phyloP scores from a whole-genome alignment of 2,329 filamentous ascomycete species.

The Neurospora sp. region DNA sequence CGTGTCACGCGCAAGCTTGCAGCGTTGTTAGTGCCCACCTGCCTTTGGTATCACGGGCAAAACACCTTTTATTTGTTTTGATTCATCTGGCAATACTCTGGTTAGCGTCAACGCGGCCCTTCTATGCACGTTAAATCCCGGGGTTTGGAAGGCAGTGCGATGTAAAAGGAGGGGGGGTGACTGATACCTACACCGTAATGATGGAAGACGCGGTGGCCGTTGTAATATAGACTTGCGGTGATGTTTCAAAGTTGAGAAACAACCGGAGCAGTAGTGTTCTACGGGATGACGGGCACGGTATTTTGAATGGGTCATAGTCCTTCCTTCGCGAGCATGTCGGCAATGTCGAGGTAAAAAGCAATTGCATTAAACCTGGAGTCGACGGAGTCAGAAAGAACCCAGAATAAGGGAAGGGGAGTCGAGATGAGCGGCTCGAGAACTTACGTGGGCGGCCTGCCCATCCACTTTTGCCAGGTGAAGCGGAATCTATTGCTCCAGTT shows the following conservation, averaged over 20 bases:
- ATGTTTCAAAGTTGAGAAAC: neutral
- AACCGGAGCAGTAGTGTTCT: neutral
- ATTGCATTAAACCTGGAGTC: conserved; percentile 50
- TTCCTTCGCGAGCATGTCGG: conserved; percentile 63
- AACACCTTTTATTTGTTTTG: neutral
- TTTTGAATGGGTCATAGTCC: conserved; percentile 31
- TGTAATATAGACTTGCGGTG: neutral
- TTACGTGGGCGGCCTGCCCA: conserved; percentile 41
- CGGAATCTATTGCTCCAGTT: conserved; percentile 56
- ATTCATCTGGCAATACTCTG: neutral
- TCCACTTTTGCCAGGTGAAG: conserved; percentile 43
- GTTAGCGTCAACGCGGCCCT: neutral
- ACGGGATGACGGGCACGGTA: conserved; percentile 24
- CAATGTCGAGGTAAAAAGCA: conserved; percentile 56
- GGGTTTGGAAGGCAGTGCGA: neutral
- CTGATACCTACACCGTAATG: neutral
- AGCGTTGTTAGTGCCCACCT: neutral
- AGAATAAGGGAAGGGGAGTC: neutral
- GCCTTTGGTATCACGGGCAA: neutral
- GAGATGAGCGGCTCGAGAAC: conserved; percentile 20
- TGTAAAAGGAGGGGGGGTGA: neutral
- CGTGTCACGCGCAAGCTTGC: neutral
- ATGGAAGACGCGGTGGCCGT: neutral
- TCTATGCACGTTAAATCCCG: neutral
- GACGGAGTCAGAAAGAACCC: neutral